A percentile compares a stretch with the other conserved stretches of the same genome.
Evolutionary conservation across 169 alveolate genomes (phyloP).

Genomic region (Cryptosporidium ryanae): DNA sequence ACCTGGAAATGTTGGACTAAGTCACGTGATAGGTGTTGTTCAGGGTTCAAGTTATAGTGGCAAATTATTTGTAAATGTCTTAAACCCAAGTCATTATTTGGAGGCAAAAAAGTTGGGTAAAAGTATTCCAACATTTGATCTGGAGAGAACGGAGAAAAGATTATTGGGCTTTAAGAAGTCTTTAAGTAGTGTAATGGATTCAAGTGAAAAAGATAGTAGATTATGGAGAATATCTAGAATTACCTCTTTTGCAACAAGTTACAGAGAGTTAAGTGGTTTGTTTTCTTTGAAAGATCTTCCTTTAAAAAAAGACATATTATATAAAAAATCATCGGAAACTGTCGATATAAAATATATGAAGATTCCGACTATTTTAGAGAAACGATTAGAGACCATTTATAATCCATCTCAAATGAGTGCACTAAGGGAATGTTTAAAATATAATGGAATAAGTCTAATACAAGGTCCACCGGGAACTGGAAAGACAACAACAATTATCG

Average conservation of each 20-base stretch:
- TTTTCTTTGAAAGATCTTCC: constrained; percentile 44
- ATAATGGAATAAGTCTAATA: constrained; percentile 90
- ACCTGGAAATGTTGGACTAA: constrained; percentile 1
- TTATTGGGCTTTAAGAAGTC: constrained; percentile 9
- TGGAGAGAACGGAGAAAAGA: constrained; percentile 20
- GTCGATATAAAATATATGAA: neutral
- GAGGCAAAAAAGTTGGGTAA: constrained; percentile 4
- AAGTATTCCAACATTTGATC: constrained; percentile 12
- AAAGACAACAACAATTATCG: constrained; percentile 95
- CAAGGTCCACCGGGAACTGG: constrained; percentile 99
- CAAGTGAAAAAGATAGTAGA: neutral
- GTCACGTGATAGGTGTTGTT: constrained; percentile 67
- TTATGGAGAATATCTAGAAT: constrained; percentile 51
- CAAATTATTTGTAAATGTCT: constrained; percentile 4
- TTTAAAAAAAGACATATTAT: constrained; percentile 29
- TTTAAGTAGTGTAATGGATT: neutral
- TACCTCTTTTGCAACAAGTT: constrained; percentile 59
- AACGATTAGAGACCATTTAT: constrained; percentile 12
- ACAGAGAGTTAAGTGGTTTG: constrained; percentile 63
- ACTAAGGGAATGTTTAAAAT: constrained; percentile 72
- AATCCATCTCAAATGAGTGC: constrained; percentile 66
- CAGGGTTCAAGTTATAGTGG: constrained; percentile 60
- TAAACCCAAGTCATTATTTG: constrained; percentile 48
- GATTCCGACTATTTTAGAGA: constrained; percentile 29
- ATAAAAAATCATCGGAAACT: neutral